Base-by-base conservation (phyloP, 371 early-diverging fungal genomes). In the Rhizopus sp. region DNA sequence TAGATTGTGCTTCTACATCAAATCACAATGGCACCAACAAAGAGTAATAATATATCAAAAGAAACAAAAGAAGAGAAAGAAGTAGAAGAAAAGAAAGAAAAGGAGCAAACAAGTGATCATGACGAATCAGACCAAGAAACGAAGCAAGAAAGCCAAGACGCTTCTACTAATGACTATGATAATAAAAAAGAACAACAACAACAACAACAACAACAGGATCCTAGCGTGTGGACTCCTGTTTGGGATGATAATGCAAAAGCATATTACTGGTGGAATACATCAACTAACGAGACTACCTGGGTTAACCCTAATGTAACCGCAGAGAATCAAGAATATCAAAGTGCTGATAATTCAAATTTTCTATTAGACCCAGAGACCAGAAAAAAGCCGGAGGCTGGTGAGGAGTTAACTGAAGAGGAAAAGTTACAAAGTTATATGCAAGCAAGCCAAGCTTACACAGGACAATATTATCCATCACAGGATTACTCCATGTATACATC, bases 181-280 rank as follows among this genome's bases (percentile, higher is more conserved):
- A 2, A 23, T 23, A 23, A 23, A 23, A 23, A 23, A 23, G 23
- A 23, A 2, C n/a, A n/a, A n/a, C n/a, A n/a, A n/a, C n/a, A n/a
- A n/a, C n/a, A 23, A 23, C 23, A 23, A 23, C n/a, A n/a, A n/a
- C 34, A 42, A 42, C 10, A 29, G 13, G 37, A 37, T 23, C 35
- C 52, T 50, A 29, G 42, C 46, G 53, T 53, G 38, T 85, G 85
- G 85, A 74, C 75, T 45, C 59, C 80, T n/a, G 73, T 73, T 23
- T 85, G 81, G 80, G 80, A 85, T 67, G 68, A 72, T 5, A 64
- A 66, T 33, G 67, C 65, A 6, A 75, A 80, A 55, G 68, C 72
- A 2, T 85, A 81, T 49, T 85, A 85, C 62, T 85, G 77, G 75
- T 85, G 82, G 86, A 85, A 85, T 60, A 78, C 76, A 33, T 53